Conservation (phyloP, 352 stramenopile species). For the Pythium periplocum region DNA sequence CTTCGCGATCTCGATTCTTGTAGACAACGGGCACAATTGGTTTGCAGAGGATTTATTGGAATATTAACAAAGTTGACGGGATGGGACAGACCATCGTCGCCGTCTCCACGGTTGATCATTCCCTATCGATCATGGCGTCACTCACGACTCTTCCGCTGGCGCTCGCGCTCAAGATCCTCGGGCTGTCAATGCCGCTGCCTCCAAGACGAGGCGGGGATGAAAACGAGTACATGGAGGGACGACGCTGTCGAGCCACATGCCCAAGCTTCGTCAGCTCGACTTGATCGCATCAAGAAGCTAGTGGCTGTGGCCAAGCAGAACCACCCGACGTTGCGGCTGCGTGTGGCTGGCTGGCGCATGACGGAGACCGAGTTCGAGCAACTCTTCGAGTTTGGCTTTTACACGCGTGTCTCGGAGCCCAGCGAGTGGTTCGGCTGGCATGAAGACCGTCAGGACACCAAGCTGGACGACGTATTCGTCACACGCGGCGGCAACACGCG, state of each 20-base stretch:
- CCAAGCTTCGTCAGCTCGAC: background rate
- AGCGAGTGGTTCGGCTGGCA: background rate
- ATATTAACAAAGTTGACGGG: too few species aligned
- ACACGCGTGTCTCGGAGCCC: background rate
- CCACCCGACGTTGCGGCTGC: background rate
- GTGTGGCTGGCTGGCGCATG: background rate
- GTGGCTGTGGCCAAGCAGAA: too few species aligned
- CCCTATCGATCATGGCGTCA: too few species aligned
- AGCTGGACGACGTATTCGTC: constrained; percentile 6
- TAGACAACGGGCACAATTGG: too few species aligned
- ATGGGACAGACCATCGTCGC: too few species aligned
- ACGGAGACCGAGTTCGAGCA: background rate
- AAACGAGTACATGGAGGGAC: background rate
- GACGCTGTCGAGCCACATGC: background rate
- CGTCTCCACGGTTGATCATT: too few species aligned
- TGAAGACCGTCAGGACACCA: constrained; percentile 4
- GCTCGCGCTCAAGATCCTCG: too few species aligned
- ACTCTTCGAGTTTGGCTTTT: background rate
- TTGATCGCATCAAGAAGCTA: too few species aligned
- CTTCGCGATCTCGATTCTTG: too few species aligned
- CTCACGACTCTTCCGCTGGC: too few species aligned
- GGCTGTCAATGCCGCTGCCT: too few species aligned
- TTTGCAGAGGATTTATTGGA: too few species aligned
- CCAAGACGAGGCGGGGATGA: background rate
- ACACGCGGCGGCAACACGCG: constrained; percentile 6